Conservation (phyloP, 176 grass and related monocot species). For the Cocos nucifera region DNA sequence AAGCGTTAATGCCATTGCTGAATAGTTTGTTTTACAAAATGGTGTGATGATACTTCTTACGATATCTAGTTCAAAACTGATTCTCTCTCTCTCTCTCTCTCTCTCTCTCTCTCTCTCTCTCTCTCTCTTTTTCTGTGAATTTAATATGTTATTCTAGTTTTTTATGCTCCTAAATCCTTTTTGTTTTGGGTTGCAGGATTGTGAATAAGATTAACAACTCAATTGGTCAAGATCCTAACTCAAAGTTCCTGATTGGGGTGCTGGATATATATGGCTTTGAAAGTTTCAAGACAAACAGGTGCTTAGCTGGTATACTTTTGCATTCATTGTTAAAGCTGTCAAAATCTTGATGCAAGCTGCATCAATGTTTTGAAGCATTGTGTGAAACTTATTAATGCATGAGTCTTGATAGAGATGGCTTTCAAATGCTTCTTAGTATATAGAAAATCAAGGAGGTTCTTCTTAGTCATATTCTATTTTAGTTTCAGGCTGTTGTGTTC, state of each 20-base stretch:
- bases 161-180: too few relatives aligned
- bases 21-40: too few relatives aligned
- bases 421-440: too few relatives aligned
- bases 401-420: too few relatives aligned
- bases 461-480: too few relatives aligned
- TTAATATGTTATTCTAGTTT: too few relatives aligned
- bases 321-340: conserved; percentile 25
- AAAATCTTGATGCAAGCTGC: background rate
- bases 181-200: conserved; percentile 46
- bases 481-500: too few relatives aligned
- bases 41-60: too few relatives aligned
- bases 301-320: conserved; percentile 84
- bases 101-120: conserved; percentile 7
- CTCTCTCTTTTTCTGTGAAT: conserved; percentile 1
- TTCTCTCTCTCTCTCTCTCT: conserved; percentile 12
- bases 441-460: too few relatives aligned
- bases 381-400: too few relatives aligned
- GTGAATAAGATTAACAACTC: conserved; percentile 87
- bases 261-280: conserved; percentile 99
- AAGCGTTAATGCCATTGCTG: conserved; percentile 19
- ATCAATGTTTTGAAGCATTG: too few relatives aligned
- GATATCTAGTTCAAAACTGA: background rate
- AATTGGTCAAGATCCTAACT: conserved; percentile 93
- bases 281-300: conserved; percentile 99
- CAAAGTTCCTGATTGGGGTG: conserved; percentile 88